These are phyloP conservation scores for Fennellomyces sp. DNA, from an alignment of 371 early-diverging fungal genomes.

Conservation along the genomic window DNA sequence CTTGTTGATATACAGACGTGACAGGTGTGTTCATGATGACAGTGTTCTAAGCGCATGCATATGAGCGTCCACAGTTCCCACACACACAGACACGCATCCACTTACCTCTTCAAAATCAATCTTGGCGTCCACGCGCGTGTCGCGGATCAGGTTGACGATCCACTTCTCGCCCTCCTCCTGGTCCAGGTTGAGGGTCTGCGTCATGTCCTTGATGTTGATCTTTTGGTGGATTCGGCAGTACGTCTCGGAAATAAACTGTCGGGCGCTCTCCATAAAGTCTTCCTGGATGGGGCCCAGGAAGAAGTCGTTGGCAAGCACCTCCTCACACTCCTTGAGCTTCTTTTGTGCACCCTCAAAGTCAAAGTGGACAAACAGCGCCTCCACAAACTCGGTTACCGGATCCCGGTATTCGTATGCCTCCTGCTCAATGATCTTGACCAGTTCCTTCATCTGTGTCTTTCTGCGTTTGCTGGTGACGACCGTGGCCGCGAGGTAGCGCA, in stretches of 20 bases:
- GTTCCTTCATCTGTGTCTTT: conserved; percentile 86
- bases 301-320: conserved; percentile 84
- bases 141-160: conserved; percentile 95
- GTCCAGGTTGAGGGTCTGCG: conserved; percentile 81
- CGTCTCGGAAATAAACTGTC: conserved; percentile 92
- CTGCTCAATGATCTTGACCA: conserved; percentile 88
- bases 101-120: conserved; percentile 86
- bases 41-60: conserved; percentile 62
- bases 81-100: not conserved
- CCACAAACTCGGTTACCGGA: conserved; percentile 91
- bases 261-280: conserved; percentile 92
- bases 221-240: conserved; percentile 95
- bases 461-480: conserved; percentile 90
- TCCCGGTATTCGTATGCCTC: conserved; percentile 82
- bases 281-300: conserved; percentile 83
- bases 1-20: conserved; percentile 89
- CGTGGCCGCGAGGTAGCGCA: conserved; percentile 91
- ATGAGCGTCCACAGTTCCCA: not conserved
- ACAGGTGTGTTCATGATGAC: conserved; percentile 89
- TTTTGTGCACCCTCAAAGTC: conserved; percentile 94
- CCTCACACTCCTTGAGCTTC: conserved; percentile 88
- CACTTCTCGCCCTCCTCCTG: conserved; percentile 95
- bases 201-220: conserved; percentile 87
- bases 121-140: conserved; percentile 95
- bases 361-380: conserved; percentile 86